phyloP scores from a whole-genome alignment of 805 yeast species.

The Ogataea methanolica region DNA sequence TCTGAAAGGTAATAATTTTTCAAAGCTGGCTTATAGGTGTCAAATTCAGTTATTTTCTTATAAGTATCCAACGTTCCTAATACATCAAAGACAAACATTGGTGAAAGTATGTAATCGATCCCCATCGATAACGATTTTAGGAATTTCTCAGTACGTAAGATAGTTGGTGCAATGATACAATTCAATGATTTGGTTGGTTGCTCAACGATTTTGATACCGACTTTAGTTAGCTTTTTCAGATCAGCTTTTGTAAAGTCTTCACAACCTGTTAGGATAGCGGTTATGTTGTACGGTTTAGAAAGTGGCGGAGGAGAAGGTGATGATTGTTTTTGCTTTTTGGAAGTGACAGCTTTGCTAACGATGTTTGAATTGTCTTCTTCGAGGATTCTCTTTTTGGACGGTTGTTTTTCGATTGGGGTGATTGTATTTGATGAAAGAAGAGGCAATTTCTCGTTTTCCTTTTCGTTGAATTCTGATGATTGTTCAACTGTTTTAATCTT shows the following conservation, averaged over 20 bases:
- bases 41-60: slow-evolving; percentile 22
- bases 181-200: slow-evolving; percentile 39
- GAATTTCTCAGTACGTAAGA: slow-evolving; percentile 85
- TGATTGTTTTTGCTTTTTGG: neutral
- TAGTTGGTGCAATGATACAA: slow-evolving; percentile 70
- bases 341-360: neutral
- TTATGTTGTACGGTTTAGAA: slow-evolving; percentile 33
- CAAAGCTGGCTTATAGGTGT: slow-evolving; percentile 22
- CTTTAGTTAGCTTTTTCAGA: slow-evolving; percentile 34
- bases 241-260: slow-evolving; percentile 46
- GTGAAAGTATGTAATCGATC: slow-evolving; percentile 49
- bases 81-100: slow-evolving; percentile 47
- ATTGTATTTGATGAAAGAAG: too few relatives aligned
- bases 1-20: slow-evolving; percentile 24
- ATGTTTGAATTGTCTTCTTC: neutral
- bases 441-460: too few relatives aligned
- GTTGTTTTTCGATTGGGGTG: neutral
- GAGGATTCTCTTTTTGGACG: neutral
- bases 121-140: slow-evolving; percentile 60
- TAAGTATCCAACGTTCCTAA: slow-evolving; percentile 31
- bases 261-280: slow-evolving; percentile 63
- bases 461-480: too few relatives aligned
- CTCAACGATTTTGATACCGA: slow-evolving; percentile 52
- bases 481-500: too few relatives aligned
- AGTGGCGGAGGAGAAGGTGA: neutral